A percentile compares a stretch with the other conserved stretches of the same genome.
Conservation (phyloP, 139 green algal species). For the Auxenochlorella pyrenoidosa region DNA sequence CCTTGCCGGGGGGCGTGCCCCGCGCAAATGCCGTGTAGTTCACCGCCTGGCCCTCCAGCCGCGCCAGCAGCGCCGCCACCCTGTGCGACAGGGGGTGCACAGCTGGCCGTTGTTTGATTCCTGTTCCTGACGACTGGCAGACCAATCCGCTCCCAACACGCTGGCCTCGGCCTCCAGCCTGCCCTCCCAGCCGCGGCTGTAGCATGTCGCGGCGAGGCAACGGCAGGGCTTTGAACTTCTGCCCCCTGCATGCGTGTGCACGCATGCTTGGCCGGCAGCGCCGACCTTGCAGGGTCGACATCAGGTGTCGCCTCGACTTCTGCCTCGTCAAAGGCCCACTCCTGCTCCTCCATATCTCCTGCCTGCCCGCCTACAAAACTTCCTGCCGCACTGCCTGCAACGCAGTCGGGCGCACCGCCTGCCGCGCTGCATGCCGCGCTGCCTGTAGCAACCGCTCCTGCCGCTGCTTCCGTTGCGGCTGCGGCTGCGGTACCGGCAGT, state of each 20-base stretch:
- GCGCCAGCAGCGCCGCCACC: slow-evolving; percentile 2
- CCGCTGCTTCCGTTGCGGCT: not conserved
- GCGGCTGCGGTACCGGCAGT: not conserved
- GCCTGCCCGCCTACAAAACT: no score
- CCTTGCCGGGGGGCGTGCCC: not conserved
- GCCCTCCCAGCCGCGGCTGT: no score
- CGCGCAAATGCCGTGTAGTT: slow-evolving; percentile 18
- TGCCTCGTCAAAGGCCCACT: not conserved
- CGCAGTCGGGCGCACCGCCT: no score
- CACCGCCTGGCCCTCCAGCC: not conserved
- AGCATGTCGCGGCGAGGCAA: no score
- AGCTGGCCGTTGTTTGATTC: no score
- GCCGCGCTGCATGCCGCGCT: not conserved
- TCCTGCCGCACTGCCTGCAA: no score
- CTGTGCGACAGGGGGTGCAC: not conserved
- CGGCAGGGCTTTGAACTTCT: no score
- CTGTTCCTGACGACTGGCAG: no score
- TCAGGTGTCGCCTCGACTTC: not conserved
- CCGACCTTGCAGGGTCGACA: not conserved
- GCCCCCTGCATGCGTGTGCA: no score
- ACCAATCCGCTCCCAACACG: no score
- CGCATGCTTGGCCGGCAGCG: not conserved
- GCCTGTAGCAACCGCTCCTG: not conserved
- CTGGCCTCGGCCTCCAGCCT: no score
- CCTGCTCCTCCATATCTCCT: not conserved